Evolutionary conservation across 257 asterid species (phyloP), one percentile per base, ranked within the genome.

Genomic region (Cruciata laevipes): DNA sequence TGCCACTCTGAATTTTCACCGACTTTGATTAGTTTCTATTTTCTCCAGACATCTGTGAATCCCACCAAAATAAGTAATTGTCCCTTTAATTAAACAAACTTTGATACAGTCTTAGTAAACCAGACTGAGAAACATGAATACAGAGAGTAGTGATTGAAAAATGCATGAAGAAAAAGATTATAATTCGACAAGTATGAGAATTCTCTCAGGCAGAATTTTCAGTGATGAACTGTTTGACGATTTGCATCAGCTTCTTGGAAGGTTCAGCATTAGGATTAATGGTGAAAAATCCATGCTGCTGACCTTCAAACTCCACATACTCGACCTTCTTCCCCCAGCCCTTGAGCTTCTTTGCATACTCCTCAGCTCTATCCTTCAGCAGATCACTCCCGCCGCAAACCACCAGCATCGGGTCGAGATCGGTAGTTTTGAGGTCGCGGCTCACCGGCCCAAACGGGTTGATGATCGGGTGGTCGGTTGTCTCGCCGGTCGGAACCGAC

Each of bases 271-370:
- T 65, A 14, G 93, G 93, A 69, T 78, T 0, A 9, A 84, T 74
- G 64, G 93, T 84, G 79, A 86, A 88, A 77, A 88, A 88, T 12
- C 93, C 93, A 78, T 88, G 96, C 51, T 86, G 87, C 52, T 88
- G 87, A 49, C 93, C 96, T 79, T 88, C 87, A 77, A 88, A 86
- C 75, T 86, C 93, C 57, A 71, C 85, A 74, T 81, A 88, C 47
- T 85, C 88, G 59, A 84, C 75, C 33, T 74, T 84, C 72, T 83
- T 84, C 2, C 91, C 91, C 84, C 83, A 83, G 0, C 56, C 25
- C 57, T 82, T 83, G 49, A 89, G 73, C 61, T 63, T 84, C 4
- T 73, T 62, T 38, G 85, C 84, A 49, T 83, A 86, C 0, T 89
- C 80, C 47, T 70, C 61, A 38, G 82, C 89, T 49, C 96, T 83